Conservation (phyloP, 129 eudicot species). For the Arctium minus region DNA sequence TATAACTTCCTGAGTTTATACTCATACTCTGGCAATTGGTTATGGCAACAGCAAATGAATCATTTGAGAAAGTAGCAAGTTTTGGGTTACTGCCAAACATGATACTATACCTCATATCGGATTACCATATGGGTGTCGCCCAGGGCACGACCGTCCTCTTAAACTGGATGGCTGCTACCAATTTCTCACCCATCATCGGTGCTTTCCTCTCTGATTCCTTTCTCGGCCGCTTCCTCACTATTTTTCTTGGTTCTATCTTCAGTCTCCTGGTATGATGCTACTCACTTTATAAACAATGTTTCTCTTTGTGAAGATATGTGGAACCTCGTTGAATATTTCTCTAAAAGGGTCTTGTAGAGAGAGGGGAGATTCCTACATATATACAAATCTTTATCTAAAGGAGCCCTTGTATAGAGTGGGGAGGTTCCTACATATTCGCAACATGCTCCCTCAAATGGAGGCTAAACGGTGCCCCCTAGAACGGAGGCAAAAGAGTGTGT, state of each 20-base stretch:
- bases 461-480: no score
- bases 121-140: conserved; percentile 54
- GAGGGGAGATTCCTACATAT: no score
- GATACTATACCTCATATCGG: conserved; percentile 60
- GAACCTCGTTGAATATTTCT: neutral
- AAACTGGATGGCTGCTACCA: conserved; percentile 69
- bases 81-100: conserved; percentile 77
- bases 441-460: no score
- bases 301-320: neutral
- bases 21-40: neutral
- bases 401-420: no score
- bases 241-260: conserved; percentile 60
- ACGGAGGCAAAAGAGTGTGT: no score
- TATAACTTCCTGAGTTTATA: neutral
- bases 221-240: conserved; percentile 72
- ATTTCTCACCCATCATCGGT: conserved; percentile 60
- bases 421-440: no score
- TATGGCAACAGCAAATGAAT: conserved; percentile 57
- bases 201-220: conserved; percentile 78
- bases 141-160: conserved; percentile 48
- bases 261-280: conserved; percentile 40
- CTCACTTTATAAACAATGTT: neutral
- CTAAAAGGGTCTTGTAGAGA: no score
- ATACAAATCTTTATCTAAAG: no score
- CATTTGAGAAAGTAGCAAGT: conserved; percentile 90